A percentile compares a stretch with the other conserved stretches of the same genome.
Evolutionary conservation across 1,284 basidiomycete species (phyloP).

Genomic region (Boletus semigastroideus): DNA sequence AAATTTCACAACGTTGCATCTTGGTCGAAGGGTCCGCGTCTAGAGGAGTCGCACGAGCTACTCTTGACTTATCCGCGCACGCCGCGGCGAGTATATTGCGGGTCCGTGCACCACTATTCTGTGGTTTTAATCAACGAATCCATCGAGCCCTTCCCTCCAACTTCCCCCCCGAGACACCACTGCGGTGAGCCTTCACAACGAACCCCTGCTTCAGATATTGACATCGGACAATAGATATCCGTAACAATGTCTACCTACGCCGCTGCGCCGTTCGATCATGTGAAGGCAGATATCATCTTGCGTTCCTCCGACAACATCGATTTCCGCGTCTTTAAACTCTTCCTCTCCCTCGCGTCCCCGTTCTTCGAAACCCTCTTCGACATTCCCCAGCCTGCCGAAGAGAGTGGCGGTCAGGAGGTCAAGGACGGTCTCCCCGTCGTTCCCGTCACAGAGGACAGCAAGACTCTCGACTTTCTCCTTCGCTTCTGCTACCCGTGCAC

Average conservation of each 20-base stretch:
- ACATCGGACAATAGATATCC: background rate
- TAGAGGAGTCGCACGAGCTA: background rate
- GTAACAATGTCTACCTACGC: constrained; percentile 8
- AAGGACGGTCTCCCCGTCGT: constrained; percentile 9
- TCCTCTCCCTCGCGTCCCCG: constrained; percentile 28
- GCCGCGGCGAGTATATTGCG: background rate
- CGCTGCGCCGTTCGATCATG: constrained; percentile 23
- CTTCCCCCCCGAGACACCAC: background rate
- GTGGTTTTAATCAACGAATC: background rate
- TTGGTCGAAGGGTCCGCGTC: background rate
- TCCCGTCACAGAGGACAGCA: background rate
- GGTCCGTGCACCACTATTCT: background rate
- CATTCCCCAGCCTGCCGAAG: constrained; percentile 36
- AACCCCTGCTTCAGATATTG: background rate
- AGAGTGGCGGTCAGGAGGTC: constrained; percentile 4
- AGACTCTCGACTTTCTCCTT: constrained; percentile 2
- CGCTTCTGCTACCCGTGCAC: constrained; percentile 4
- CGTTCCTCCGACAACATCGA: constrained; percentile 43
- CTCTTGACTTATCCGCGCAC: background rate
- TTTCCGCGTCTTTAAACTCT: constrained; percentile 36
- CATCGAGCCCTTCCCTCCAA: background rate
- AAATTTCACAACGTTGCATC: background rate
- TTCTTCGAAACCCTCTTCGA: constrained; percentile 46
- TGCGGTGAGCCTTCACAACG: background rate
- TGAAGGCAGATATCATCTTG: constrained; percentile 24